Conservation (phyloP, 768 basidiomycete species). For the Xanthoconium stramineum region DNA sequence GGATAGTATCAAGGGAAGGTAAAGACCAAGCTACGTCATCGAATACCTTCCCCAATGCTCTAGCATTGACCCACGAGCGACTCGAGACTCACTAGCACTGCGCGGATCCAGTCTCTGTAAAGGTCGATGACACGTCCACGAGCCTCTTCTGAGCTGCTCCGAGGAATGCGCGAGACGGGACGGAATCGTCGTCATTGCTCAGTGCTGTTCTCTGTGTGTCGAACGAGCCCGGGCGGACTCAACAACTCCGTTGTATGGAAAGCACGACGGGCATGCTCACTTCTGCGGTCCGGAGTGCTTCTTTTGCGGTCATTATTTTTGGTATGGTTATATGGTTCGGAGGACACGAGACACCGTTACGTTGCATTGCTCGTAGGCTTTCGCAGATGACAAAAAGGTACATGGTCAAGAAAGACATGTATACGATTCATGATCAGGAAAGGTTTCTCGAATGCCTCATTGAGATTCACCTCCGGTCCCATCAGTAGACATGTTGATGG, state of each 20-base stretch:
- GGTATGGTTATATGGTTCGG: too few species aligned
- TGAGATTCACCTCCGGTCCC: too few species aligned
- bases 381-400: too few species aligned
- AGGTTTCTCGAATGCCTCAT: too few species aligned
- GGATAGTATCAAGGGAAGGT: background rate
- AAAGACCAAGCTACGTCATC: background rate
- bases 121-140: constrained; percentile 67
- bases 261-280: too few species aligned
- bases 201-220: background rate
- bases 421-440: too few species aligned
- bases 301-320: too few species aligned
- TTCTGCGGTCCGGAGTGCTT: too few species aligned
- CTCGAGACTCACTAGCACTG: constrained; percentile 63
- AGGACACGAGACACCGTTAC: too few species aligned
- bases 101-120: constrained; percentile 93
- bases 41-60: constrained; percentile 13
- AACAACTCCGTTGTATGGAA: constrained; percentile 14
- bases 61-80: background rate
- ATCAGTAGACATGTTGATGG: too few species aligned
- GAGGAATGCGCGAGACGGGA: constrained; percentile 77
- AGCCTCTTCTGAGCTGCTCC: constrained; percentile 49
- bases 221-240: constrained; percentile 7
- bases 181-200: constrained; percentile 78
- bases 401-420: too few species aligned
- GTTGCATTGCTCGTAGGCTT: too few species aligned